phyloP scores from a whole-genome alignment of 768 basidiomycete genomes.

The Suillus fuscotomentosus region DNA sequence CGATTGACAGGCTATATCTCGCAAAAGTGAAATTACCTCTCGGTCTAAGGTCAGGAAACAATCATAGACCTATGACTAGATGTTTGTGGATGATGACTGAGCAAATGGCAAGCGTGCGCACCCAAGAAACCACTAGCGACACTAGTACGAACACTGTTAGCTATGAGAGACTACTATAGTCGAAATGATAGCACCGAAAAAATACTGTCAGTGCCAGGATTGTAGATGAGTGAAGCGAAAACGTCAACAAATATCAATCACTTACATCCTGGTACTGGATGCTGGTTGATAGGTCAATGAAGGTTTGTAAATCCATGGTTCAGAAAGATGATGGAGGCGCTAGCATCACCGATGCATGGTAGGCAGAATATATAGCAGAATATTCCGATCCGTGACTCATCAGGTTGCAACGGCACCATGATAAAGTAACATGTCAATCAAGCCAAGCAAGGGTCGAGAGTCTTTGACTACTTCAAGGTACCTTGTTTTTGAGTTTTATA shows the following conservation, averaged over 20 bases:
- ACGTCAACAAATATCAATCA: neutral
- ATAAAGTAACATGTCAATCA: neutral
- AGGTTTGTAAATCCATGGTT: neutral
- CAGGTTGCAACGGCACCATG: neutral
- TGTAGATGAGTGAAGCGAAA: neutral
- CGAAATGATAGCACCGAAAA: neutral
- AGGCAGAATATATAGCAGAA: neutral
- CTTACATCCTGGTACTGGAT: neutral
- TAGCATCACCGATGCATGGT: neutral
- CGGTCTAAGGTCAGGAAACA: conserved; percentile 3
- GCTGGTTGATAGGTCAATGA: neutral
- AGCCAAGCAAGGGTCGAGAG: neutral
- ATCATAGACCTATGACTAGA: neutral
- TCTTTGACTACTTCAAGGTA: neutral
- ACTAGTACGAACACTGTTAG: neutral
- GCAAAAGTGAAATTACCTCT: neutral
- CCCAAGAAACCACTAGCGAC: neutral
- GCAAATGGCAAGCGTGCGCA: neutral
- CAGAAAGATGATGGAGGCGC: neutral
- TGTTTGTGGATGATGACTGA: neutral
- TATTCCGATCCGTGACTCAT: neutral
- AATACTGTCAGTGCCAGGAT: neutral
- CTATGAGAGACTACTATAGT: neutral
- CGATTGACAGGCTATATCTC: neutral
- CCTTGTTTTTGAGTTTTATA: neutral